Evolutionary conservation across 1,284 basidiomycete genomes (phyloP), one percentile per base, ranked within the genome.

Genomic region (Austroboletus niveus): DNA sequence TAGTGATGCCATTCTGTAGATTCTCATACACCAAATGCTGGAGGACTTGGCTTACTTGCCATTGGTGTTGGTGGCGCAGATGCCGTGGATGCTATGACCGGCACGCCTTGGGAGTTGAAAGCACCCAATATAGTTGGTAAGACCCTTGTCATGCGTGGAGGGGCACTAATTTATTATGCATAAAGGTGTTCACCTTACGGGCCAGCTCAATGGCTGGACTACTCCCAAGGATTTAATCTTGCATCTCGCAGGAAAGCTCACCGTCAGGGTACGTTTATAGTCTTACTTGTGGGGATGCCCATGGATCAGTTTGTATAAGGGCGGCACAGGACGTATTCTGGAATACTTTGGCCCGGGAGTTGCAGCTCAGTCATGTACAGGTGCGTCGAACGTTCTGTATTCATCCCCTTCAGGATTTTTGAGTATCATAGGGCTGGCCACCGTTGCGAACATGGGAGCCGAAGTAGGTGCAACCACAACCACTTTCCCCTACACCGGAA

Each of bases 291-390:
- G 14, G 27, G 43, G 22, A 40, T 40, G 36, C 11, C 24, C 53
- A 52, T 48, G 52, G 41, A 58, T 56, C 24, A 41, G 29, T 38
- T 38, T 42, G 12, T 55, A 24, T 24, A 34, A 91, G 84, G 96
- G 97, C 17, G 97, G 97, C 30, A 99, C 97, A 11, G 97, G 97
- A 47, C 83, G 89, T 52, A 97, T 99, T 59, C 76, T 99, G 57
- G 97, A 99, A 73, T 99, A 99, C 72, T 97, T 94, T 68, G 97
- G 97, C 8, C 86, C 93, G n/a, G 96, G 96, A 20, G 92, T 99
- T 10, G 79, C 80, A 53, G 79, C 79, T 48, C 94, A 98, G 64
- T 97, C 95, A 27, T 98, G 95, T 68, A 99, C 97, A 56, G 95
- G 92, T 79, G 63, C 47, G 71, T 47, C n/a, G 17, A 51, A 31